A percentile compares a stretch with the other conserved stretches of the same genome.
phyloP scores from a whole-genome alignment of 345 rosid genomes.

The Hibiscus tridactylites region DNA sequence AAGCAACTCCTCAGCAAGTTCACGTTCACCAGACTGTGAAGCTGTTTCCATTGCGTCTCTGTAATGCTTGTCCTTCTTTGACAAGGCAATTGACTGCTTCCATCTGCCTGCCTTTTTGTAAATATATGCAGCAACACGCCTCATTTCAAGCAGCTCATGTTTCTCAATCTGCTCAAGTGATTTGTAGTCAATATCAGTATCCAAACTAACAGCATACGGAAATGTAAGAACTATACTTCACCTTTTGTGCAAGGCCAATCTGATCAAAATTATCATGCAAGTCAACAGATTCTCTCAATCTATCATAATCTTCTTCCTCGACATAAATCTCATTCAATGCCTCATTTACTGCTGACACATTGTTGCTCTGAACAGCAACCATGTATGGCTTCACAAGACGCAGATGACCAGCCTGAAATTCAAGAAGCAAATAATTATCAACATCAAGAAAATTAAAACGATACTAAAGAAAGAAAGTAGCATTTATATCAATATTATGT shows the following conservation, averaged over 20 bases:
- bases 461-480: not conserved
- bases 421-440: not conserved
- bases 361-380: slow-evolving; percentile 94
- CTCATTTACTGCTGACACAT: slow-evolving; percentile 88
- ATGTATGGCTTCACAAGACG: slow-evolving; percentile 94
- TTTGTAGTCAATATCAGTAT: slow-evolving; percentile 9
- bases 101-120: slow-evolving; percentile 97
- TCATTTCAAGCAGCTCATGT: slow-evolving; percentile 98
- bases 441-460: not conserved
- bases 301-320: slow-evolving; percentile 57
- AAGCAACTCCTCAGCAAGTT: slow-evolving; percentile 92
- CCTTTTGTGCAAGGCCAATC: slow-evolving; percentile 3
- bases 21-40: slow-evolving; percentile 95
- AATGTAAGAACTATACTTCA: not conserved
- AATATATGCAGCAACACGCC: slow-evolving; percentile 97
- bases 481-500: not conserved
- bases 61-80: slow-evolving; percentile 86
- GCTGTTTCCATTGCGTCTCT: slow-evolving; percentile 99
- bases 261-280: slow-evolving; percentile 72
- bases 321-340: slow-evolving; percentile 87
- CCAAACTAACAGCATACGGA: not conserved
- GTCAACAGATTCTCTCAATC: slow-evolving; percentile 88
- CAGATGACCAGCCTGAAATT: slow-evolving; percentile 82
- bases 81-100: slow-evolving; percentile 96
- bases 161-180: slow-evolving; percentile 69